These are phyloP conservation scores for Fusarium sp. DNA, from an alignment of 2,329 filamentous ascomycete genomes.

Conservation along the genomic window DNA sequence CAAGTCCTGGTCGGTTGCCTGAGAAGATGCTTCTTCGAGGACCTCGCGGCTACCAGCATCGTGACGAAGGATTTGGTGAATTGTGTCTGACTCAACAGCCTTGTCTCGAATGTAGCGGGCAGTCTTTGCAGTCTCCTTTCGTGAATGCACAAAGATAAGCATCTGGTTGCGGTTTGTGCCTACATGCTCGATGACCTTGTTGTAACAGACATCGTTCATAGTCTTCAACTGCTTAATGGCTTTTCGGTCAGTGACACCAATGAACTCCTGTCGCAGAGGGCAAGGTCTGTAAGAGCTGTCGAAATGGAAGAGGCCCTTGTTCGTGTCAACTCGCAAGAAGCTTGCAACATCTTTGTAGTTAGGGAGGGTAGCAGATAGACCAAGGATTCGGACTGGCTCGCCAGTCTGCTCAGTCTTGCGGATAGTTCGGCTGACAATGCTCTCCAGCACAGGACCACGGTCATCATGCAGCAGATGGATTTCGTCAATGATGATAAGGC, in stretches of 20 bases:
- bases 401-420: slow-evolving; percentile 93
- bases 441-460: slow-evolving; percentile 94
- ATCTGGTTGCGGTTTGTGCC: slow-evolving; percentile 95
- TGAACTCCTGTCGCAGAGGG: slow-evolving; percentile 94
- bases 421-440: slow-evolving; percentile 94
- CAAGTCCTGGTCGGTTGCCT: slow-evolving; percentile 85
- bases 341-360: slow-evolving; percentile 97
- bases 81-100: slow-evolving; percentile 95
- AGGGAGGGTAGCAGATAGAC: slow-evolving; percentile 92
- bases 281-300: slow-evolving; percentile 94
- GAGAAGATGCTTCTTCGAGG: slow-evolving; percentile 83
- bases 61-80: slow-evolving; percentile 92
- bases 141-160: slow-evolving; percentile 98
- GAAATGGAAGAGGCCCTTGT: slow-evolving; percentile 93
- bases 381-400: slow-evolving; percentile 90
- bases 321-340: slow-evolving; percentile 88
- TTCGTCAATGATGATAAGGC: slow-evolving; percentile 95
- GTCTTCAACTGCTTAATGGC: slow-evolving; percentile 98
- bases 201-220: slow-evolving; percentile 99
- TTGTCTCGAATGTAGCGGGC: slow-evolving; percentile 97
- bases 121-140: slow-evolving; percentile 98
- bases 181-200: slow-evolving; percentile 95
- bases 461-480: slow-evolving; percentile 98
- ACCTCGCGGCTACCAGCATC: slow-evolving; percentile 94
- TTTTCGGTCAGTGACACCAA: slow-evolving; percentile 97